A percentile compares a stretch with the other conserved stretches of the same genome.
Evolutionary conservation across 176 grass and related monocot genomes (phyloP).

Genomic region (Aegilops umbellulata): DNA sequence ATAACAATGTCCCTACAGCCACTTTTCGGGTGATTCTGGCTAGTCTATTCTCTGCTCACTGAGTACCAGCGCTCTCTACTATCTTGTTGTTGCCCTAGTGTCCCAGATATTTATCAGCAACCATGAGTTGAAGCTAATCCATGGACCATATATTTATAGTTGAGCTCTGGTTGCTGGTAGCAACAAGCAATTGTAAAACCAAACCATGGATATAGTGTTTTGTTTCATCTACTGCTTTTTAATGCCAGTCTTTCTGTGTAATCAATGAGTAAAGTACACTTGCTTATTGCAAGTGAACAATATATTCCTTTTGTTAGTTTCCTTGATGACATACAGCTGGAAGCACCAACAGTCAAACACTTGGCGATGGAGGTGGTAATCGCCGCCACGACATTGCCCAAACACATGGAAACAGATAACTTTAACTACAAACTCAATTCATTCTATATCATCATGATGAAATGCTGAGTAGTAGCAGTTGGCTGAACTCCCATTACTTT

Average conservation of each 20-base stretch:
- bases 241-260: too few relatives aligned
- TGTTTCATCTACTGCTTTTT: neutral
- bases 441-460: neutral
- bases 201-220: neutral
- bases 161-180: neutral
- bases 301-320: neutral
- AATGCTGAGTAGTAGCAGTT: neutral
- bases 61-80: neutral
- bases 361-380: neutral
- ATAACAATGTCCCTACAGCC: neutral
- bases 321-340: neutral
- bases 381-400: neutral
- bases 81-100: neutral
- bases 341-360: neutral
- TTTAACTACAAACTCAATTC: neutral
- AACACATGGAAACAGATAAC: constrained; percentile 11
- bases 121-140: neutral
- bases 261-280: neutral
- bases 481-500: neutral
- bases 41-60: neutral
- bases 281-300: neutral
- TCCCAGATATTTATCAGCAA: neutral
- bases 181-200: neutral
- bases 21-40: neutral
- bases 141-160: neutral